Conservation (phyloP, 1,284 basidiomycete species). For the Grifola frondosa region DNA sequence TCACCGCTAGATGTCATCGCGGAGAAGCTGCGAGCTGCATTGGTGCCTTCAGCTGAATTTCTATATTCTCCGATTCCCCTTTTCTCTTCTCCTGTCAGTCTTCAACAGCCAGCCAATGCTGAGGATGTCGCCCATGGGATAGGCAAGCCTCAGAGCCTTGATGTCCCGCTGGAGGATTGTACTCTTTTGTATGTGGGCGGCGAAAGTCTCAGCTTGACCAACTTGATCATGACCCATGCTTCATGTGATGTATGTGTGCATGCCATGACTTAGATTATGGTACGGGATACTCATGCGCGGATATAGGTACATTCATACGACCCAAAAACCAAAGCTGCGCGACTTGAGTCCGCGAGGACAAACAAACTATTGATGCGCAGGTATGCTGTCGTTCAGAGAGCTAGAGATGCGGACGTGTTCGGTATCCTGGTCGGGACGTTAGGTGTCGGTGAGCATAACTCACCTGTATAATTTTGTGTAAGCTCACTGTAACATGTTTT, state of each 20-base stretch:
- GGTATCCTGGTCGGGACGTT: conserved; percentile 95
- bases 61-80: conserved; percentile 22
- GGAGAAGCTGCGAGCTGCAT: conserved; percentile 28
- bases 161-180: conserved; percentile 13
- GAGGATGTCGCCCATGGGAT: neutral
- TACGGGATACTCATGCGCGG: neutral
- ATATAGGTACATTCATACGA: conserved; percentile 78
- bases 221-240: conserved; percentile 81
- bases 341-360: conserved; percentile 62
- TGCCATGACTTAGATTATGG: neutral
- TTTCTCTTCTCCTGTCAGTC: conserved; percentile 11
- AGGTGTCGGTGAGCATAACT: conserved; percentile 67
- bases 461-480: neutral
- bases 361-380: conserved; percentile 92
- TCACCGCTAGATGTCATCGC: conserved; percentile 33
- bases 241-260: conserved; percentile 38
- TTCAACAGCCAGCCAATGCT: neutral
- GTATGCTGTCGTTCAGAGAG: conserved; percentile 86
- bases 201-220: conserved; percentile 82
- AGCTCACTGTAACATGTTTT: neutral
- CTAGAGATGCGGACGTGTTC: conserved; percentile 90
- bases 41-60: conserved; percentile 21
- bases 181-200: conserved; percentile 81
- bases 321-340: conserved; percentile 48
- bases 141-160: neutral